A percentile compares a stretch with the other conserved stretches of the same genome.
These are phyloP conservation scores for Elsinoe necatrix DNA, from an alignment of 2,329 filamentous ascomycete genomes.

Conservation along the genomic window DNA sequence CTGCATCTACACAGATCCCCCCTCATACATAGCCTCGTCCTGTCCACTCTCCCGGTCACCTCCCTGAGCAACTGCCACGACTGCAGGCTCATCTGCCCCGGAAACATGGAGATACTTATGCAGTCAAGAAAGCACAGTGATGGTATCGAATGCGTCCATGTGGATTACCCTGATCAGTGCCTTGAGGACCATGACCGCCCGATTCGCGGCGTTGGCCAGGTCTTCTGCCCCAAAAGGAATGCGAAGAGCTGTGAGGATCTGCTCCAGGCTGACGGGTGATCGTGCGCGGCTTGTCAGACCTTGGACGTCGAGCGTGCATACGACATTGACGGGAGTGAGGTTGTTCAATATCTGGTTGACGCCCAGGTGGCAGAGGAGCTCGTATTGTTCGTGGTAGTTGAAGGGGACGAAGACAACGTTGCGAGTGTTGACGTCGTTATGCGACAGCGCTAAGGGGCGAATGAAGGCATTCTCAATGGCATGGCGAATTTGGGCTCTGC, in stretches of 20 bases:
- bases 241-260: not conserved
- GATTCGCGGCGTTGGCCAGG: slow-evolving; percentile 26
- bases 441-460: not conserved
- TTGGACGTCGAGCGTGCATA: not conserved
- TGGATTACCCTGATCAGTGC: slow-evolving; percentile 17
- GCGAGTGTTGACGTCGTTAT: not conserved
- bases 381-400: not conserved
- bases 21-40: no score
- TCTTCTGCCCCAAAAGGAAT: not conserved
- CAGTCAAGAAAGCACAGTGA: not conserved
- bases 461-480: not conserved
- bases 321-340: not conserved
- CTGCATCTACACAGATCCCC: not conserved
- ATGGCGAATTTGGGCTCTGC: not conserved
- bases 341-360: not conserved
- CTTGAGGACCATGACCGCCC: slow-evolving; percentile 27
- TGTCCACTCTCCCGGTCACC: not conserved
- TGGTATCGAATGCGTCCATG: not conserved
- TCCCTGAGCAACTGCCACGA: not conserved
- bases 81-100: not conserved
- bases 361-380: not conserved
- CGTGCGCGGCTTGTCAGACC: not conserved
- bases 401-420: not conserved
- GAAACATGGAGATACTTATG: not conserved
- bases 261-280: not conserved